Percentiles rank a stretch among this genome's conserved stretches.
These are phyloP conservation scores for Verbena officinalis DNA, from an alignment of 257 asterid species.

Conservation along the genomic window DNA sequence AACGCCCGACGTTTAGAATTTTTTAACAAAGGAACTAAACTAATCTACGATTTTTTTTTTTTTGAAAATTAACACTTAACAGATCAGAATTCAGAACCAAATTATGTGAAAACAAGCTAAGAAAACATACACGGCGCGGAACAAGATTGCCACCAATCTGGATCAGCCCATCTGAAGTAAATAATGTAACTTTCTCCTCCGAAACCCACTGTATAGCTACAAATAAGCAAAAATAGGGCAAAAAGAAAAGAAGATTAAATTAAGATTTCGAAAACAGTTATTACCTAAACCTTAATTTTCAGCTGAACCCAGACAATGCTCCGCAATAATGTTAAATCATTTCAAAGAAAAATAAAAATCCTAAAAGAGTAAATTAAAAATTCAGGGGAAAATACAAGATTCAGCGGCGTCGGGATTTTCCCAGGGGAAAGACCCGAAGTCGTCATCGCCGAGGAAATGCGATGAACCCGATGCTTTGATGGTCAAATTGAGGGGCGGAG, in stretches of 20 bases:
- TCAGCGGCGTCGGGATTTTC: constrained; percentile 56
- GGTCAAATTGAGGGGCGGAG: constrained; percentile 40
- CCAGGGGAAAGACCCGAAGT: constrained; percentile 85
- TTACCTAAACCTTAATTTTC: constrained; percentile 9
- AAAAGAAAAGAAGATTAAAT: not conserved
- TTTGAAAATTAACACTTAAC: not conserved
- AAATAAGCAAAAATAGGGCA: constrained; percentile 6
- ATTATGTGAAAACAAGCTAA: not conserved
- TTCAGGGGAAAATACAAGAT: constrained; percentile 44
- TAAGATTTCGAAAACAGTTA: not conserved
- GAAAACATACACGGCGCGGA: constrained; percentile 64
- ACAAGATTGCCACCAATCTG: constrained; percentile 93
- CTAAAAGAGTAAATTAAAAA: not conserved
- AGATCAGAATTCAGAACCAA: constrained; percentile 16
- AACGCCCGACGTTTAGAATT: too few species aligned
- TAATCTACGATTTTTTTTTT: too few species aligned
- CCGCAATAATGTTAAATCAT: not conserved
- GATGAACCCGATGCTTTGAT: constrained; percentile 58
- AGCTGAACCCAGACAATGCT: constrained; percentile 3
- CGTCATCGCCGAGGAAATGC: constrained; percentile 65
- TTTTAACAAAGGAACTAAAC: too few species aligned
- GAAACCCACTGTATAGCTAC: constrained; percentile 87
- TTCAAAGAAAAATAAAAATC: not conserved
- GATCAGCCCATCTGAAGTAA: constrained; percentile 87
- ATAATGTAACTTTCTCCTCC: constrained; percentile 80